These are phyloP conservation scores for Ophiostoma quercus DNA, from an alignment of 2,329 filamentous ascomycete species.

Conservation along the genomic window DNA sequence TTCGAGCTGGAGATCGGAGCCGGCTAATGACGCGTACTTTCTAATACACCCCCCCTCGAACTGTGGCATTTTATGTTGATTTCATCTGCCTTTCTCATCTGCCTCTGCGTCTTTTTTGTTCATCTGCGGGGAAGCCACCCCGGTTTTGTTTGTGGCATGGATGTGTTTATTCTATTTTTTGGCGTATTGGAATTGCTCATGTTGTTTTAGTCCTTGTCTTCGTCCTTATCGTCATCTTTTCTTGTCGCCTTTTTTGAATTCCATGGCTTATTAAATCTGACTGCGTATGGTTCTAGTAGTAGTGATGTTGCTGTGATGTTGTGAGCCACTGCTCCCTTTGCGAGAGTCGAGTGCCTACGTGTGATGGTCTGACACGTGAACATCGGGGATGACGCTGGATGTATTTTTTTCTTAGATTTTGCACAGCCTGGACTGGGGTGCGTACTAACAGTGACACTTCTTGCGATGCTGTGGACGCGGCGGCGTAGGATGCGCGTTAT, in stretches of 20 bases:
- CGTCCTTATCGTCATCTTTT: background rate
- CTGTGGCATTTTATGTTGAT: slow-evolving; percentile 9
- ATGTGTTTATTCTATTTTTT: slow-evolving; percentile 11
- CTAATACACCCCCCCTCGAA: slow-evolving; percentile 9
- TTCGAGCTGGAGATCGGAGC: background rate
- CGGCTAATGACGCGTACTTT: slow-evolving; percentile 4
- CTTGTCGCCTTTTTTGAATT: slow-evolving; percentile 6
- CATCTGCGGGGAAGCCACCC: slow-evolving; percentile 8
- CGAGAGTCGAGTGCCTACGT: background rate
- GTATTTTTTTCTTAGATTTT: too few relatives aligned
- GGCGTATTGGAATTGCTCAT: slow-evolving; percentile 17
- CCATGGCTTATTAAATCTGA: background rate
- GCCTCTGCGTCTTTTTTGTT: background rate
- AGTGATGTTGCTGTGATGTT: background rate
- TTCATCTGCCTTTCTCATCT: slow-evolving; percentile 14
- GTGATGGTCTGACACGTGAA: background rate
- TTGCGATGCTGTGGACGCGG: background rate
- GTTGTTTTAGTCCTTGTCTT: slow-evolving; percentile 11
- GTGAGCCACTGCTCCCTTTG: background rate
- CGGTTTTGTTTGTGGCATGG: background rate
- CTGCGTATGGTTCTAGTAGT: background rate
- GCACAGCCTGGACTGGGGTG: background rate
- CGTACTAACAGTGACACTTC: background rate
- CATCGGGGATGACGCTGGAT: background rate
- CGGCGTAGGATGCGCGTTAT: background rate